Percentiles rank a stretch among this genome's conserved stretches.
phyloP scores from a whole-genome alignment of 75 land plant species.

The Sequoiadendron giganteum region DNA sequence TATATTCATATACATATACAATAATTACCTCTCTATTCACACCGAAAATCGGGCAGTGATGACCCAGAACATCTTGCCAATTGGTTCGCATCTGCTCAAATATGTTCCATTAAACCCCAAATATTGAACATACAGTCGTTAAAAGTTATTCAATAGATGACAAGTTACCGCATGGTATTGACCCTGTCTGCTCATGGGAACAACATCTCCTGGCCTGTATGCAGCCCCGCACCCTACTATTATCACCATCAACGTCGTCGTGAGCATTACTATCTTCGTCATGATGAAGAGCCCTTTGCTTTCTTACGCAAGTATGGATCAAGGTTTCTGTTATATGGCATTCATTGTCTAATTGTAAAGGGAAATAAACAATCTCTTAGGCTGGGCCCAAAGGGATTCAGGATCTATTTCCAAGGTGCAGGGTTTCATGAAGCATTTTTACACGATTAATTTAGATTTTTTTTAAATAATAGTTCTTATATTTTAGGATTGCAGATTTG shows the following conservation, averaged over 20 bases:
- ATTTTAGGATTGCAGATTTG: no score
- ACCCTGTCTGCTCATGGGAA: constrained; percentile 62
- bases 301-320: neutral
- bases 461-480: no score
- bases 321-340: neutral
- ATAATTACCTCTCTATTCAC: constrained; percentile 85
- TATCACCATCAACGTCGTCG: neutral
- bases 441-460: no score
- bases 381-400: no score
- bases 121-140: neutral
- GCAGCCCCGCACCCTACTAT: neutral
- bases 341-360: no score
- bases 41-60: constrained; percentile 91
- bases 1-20: neutral
- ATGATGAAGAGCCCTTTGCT: neutral
- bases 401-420: no score
- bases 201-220: constrained; percentile 36
- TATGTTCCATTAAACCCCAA: neutral
- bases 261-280: neutral
- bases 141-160: neutral
- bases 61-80: constrained; percentile 89
- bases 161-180: constrained; percentile 59
- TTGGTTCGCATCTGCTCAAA: constrained; percentile 66
- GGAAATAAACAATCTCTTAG: no score
- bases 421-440: no score